A percentile compares a stretch with the other conserved stretches of the same genome.
Evolutionary conservation across 2,329 filamentous ascomycete species (phyloP).

Genomic region (Talaromyces rugulosus): DNA sequence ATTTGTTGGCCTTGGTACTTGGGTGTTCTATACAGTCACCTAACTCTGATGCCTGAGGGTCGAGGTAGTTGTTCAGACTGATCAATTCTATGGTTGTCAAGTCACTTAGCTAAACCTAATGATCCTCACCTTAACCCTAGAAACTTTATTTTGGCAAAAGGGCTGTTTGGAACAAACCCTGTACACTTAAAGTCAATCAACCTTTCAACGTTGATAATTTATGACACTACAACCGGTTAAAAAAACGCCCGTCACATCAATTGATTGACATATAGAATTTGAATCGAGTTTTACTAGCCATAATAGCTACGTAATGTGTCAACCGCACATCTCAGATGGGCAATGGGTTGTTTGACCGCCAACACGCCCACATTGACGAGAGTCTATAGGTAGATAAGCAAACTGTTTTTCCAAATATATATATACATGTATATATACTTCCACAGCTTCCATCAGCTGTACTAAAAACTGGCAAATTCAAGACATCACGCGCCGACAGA

Average conservation of each 20-base stretch:
- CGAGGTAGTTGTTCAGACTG: not conserved
- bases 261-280: not conserved
- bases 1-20: not conserved
- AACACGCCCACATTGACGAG: no score
- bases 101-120: not conserved
- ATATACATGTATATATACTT: no score
- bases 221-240: not conserved
- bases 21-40: not conserved
- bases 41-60: not conserved
- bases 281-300: not conserved
- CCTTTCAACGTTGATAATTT: not conserved
- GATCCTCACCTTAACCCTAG: not conserved
- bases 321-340: not conserved
- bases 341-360: no score
- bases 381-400: no score
- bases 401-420: not conserved
- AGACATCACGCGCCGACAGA: not conserved
- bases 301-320: not conserved
- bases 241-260: not conserved
- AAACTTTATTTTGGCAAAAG: not conserved
- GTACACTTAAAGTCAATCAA: not conserved
- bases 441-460: not conserved
- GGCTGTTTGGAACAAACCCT: no score
- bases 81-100: not conserved
- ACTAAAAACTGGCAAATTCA: not conserved